These are phyloP conservation scores for Penicillium sp. DNA, from an alignment of 2,329 filamentous ascomycete genomes.

Conservation along the genomic window DNA sequence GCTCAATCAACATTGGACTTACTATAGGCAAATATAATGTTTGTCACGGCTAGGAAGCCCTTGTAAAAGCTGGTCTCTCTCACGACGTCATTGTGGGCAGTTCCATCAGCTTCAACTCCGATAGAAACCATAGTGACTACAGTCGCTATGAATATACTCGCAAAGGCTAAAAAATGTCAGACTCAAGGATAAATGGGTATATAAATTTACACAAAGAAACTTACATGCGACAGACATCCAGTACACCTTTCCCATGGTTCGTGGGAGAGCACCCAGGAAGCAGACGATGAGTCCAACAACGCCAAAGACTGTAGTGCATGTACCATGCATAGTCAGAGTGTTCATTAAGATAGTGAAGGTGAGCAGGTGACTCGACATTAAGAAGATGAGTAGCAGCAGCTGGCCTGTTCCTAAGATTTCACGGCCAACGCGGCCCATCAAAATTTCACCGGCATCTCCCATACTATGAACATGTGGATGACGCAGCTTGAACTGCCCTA, in stretches of 20 bases:
- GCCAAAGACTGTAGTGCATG: constrained; percentile 65
- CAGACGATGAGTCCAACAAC: constrained; percentile 60
- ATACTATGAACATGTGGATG: constrained; percentile 65
- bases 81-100: constrained; percentile 35
- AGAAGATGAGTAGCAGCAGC: constrained; percentile 64
- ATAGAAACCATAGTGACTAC: constrained; percentile 67
- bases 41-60: constrained; percentile 64
- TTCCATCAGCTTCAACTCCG: constrained; percentile 51
- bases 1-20: constrained; percentile 1
- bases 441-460: constrained; percentile 65
- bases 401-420: constrained; percentile 64
- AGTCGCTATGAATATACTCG: constrained; percentile 64
- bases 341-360: constrained; percentile 70
- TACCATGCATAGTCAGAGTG: constrained; percentile 60
- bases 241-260: constrained; percentile 63
- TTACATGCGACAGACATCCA: constrained; percentile 61
- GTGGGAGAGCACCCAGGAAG: constrained; percentile 59
- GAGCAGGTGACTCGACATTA: constrained; percentile 68
- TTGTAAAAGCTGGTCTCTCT: constrained; percentile 50
- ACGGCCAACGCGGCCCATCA: constrained; percentile 62
- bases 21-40: constrained; percentile 70
- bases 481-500: constrained; percentile 59
- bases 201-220: constrained; percentile 5
- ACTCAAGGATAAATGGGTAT: background rate
- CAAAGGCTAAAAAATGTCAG: constrained; percentile 50